These are phyloP conservation scores for Coniferiporia sulphurascens DNA, from an alignment of 1,284 basidiomycete species.

Conservation along the genomic window DNA sequence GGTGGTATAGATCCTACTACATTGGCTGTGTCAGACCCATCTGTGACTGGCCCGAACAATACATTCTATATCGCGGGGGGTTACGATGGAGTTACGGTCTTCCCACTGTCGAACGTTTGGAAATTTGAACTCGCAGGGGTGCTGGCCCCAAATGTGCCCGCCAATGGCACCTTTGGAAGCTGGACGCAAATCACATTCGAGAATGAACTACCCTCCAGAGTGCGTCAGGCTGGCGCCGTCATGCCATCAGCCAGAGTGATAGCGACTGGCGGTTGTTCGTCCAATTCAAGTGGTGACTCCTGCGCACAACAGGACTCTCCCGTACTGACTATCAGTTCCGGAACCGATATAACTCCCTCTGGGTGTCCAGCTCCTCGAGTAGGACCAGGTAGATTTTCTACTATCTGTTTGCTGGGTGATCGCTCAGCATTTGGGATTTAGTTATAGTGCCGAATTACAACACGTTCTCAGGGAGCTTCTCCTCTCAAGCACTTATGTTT, in stretches of 20 bases:
- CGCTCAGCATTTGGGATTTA: background rate
- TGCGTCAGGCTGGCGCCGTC: conserved; percentile 52
- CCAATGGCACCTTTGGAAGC: conserved; percentile 41
- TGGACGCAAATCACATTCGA: conserved; percentile 49
- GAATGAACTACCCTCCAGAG: conserved; percentile 33
- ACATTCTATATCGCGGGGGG: conserved; percentile 69
- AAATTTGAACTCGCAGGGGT: conserved; percentile 60
- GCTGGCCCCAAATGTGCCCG: conserved; percentile 58
- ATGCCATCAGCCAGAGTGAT: conserved; percentile 39
- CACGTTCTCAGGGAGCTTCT: conserved; percentile 47
- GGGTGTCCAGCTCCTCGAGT: conserved; percentile 68
- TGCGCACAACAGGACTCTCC: conserved; percentile 56
- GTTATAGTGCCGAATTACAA: conserved; percentile 60
- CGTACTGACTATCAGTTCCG: conserved; percentile 43
- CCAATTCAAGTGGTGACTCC: conserved; percentile 34
- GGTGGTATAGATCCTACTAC: conserved; percentile 63
- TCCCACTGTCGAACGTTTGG: conserved; percentile 62
- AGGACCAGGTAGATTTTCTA: conserved; percentile 32
- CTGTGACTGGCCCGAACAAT: conserved; percentile 51
- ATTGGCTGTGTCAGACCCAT: conserved; percentile 36
- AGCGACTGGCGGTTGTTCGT: conserved; percentile 55
- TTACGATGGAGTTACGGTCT: conserved; percentile 40
- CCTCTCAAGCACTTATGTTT: conserved; percentile 60
- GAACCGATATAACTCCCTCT: conserved; percentile 34
- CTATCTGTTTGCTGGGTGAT: background rate